Evolutionary conservation across 2,329 filamentous ascomycete species (phyloP).

Genomic region (Fusarium transvaalense): DNA sequence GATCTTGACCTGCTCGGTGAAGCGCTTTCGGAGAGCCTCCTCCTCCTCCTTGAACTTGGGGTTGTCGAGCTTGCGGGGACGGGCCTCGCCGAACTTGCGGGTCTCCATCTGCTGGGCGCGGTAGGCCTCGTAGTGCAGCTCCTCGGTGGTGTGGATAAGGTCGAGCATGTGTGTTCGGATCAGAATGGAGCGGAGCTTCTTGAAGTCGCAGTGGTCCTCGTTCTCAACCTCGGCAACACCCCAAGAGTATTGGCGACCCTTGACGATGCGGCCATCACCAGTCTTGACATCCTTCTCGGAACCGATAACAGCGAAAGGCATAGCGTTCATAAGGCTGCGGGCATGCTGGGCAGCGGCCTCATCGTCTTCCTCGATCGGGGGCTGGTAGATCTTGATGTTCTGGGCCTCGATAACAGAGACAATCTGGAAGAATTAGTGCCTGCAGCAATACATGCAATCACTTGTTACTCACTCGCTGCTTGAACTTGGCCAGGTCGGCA

Average conservation of each 20-base stretch:
- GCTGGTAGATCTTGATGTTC: constrained; percentile 99
- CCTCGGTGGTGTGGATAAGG: constrained; percentile 99
- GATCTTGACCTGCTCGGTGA: constrained; percentile 99
- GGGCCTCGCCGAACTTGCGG: constrained; percentile 97
- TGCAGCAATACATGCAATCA: neutral
- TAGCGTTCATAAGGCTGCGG: constrained; percentile 91
- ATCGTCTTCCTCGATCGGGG: constrained; percentile 97
- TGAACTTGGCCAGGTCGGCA: constrained; percentile 90
- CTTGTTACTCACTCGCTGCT: constrained; percentile 79
- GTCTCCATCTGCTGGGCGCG: constrained; percentile 99
- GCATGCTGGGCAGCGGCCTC: constrained; percentile 96
- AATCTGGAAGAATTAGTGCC: constrained; percentile 70
- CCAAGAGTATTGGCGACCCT: constrained; percentile 99
- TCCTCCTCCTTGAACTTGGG: constrained; percentile 99
- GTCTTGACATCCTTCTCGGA: constrained; percentile 99
- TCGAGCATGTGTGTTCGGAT: constrained; percentile 99
- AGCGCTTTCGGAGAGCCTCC: constrained; percentile 96
- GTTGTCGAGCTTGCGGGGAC: constrained; percentile 98
- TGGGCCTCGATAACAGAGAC: constrained; percentile 96
- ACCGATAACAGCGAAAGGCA: constrained; percentile 99
- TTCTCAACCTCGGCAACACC: constrained; percentile 99
- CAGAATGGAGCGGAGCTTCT: constrained; percentile 98
- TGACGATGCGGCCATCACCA: constrained; percentile 93
- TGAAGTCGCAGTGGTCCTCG: constrained; percentile 99
- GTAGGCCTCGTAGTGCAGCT: constrained; percentile 99